These are phyloP conservation scores for Parathielavia hyrcaniae DNA, from an alignment of 495 filamentous ascomycete species.

Conservation along the genomic window DNA sequence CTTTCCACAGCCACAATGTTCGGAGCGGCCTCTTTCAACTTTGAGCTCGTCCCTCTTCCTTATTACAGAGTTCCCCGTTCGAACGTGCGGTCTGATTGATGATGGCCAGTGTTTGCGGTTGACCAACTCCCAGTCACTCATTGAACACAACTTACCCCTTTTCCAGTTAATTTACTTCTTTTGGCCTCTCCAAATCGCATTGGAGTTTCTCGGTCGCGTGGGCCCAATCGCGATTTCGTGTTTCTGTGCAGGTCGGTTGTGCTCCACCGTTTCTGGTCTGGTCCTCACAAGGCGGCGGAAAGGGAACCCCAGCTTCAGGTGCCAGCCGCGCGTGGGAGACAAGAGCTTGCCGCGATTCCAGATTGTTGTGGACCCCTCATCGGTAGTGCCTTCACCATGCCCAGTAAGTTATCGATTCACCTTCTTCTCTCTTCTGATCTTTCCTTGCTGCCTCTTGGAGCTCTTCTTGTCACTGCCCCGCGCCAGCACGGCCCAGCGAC, in stretches of 20 bases:
- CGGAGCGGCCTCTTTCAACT: too few relatives aligned
- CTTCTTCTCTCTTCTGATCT: slow-evolving; percentile 18
- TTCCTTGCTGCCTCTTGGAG: slow-evolving; percentile 17
- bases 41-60: slow-evolving; percentile 12
- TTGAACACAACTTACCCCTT: slow-evolving; percentile 15
- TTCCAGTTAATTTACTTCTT: slow-evolving; percentile 8
- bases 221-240: background rate
- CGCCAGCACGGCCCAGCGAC: background rate
- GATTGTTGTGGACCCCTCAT: slow-evolving; percentile 17
- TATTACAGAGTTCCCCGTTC: slow-evolving; percentile 19
- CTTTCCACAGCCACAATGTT: slow-evolving; percentile 10
- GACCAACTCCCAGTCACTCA: slow-evolving; percentile 35
- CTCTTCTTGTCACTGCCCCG: slow-evolving; percentile 14
- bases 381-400: slow-evolving; percentile 29
- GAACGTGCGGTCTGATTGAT: slow-evolving; percentile 25
- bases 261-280: slow-evolving; percentile 4
- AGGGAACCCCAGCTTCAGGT: slow-evolving; percentile 19
- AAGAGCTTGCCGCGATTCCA: slow-evolving; percentile 12
- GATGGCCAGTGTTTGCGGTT: slow-evolving; percentile 32
- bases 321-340: slow-evolving; percentile 8
- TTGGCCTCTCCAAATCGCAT: slow-evolving; percentile 2
- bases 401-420: slow-evolving; percentile 26
- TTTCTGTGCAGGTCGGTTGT: slow-evolving; percentile 10
- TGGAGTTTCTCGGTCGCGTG: background rate
- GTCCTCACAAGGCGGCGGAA: slow-evolving; percentile 10